Percentiles rank a stretch among this genome's conserved stretches.
Evolutionary conservation across 2,329 filamentous ascomycete species (phyloP).

Genomic region (Fusarium agapanthi): DNA sequence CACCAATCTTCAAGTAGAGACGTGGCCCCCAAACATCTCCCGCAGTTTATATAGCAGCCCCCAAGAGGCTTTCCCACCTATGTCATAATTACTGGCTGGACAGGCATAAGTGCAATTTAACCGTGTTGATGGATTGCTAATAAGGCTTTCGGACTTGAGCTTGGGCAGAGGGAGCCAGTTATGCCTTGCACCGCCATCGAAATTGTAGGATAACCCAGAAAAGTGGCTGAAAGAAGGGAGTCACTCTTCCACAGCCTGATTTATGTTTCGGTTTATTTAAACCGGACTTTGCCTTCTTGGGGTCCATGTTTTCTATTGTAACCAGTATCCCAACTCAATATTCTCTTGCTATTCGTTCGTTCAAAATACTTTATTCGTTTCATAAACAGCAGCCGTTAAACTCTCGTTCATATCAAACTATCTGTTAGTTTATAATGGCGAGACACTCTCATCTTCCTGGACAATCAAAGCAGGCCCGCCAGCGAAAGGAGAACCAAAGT

Average conservation of each 20-base stretch:
- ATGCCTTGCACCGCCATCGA: neutral
- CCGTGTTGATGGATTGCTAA: neutral
- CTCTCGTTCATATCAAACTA: neutral
- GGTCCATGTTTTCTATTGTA: neutral
- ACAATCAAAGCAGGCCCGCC: neutral
- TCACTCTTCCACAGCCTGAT: neutral
- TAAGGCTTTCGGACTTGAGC: neutral
- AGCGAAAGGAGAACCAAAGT: neutral
- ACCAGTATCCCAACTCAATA: neutral
- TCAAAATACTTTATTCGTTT: neutral
- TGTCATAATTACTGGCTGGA: neutral
- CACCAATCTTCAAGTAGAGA: neutral
- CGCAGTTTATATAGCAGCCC: neutral
- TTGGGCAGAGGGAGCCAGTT: neutral
- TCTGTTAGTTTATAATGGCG: rapidly evolving
- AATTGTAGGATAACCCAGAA: neutral
- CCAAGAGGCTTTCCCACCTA: neutral
- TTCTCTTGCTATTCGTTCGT: neutral
- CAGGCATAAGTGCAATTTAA: neutral
- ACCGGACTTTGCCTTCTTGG: rapidly evolving
- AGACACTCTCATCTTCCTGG: rapidly evolving
- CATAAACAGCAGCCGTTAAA: rapidly evolving
- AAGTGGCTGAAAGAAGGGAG: neutral
- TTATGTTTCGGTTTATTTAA: neutral
- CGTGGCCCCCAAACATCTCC: neutral